phyloP scores from a whole-genome alignment of 2,329 filamentous ascomycete genomes.

The Diaporthe longicolla region DNA sequence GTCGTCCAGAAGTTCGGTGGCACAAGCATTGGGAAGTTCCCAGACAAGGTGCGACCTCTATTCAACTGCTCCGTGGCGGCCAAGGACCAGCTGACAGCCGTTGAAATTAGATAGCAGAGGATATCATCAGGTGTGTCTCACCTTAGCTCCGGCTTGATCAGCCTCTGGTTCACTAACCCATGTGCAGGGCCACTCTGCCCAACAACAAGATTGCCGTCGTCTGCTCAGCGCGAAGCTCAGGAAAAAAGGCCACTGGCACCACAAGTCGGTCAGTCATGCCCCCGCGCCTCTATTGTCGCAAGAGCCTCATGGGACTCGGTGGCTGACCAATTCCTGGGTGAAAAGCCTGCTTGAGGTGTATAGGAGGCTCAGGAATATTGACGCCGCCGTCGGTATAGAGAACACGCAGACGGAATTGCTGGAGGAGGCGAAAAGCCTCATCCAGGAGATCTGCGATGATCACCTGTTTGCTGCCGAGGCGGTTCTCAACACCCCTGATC shows the following conservation, averaged over 20 bases:
- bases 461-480: conserved; percentile 80
- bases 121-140: conserved; percentile 74
- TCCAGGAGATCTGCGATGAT: conserved; percentile 85
- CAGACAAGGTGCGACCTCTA: conserved; percentile 68
- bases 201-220: conserved; percentile 88
- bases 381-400: conserved; percentile 66
- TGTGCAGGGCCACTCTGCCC: conserved; percentile 69
- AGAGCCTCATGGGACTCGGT: neutral
- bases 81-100: conserved; percentile 39
- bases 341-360: conserved; percentile 71
- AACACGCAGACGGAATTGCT: conserved; percentile 68
- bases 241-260: conserved; percentile 94
- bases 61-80: conserved; percentile 18
- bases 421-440: conserved; percentile 78
- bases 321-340: conserved; percentile 23
- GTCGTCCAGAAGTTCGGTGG: conserved; percentile 96
- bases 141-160: conserved; percentile 31
- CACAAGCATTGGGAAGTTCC: conserved; percentile 95
- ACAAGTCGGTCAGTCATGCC: conserved; percentile 84
- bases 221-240: conserved; percentile 94
- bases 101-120: conserved; percentile 68
- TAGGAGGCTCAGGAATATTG: conserved; percentile 68
- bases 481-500: conserved; percentile 69
- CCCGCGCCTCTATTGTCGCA: conserved; percentile 14
- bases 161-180: conserved; percentile 24